These are phyloP conservation scores for Cupressus sempervirens DNA, from an alignment of 75 land plant genomes.

Conservation along the genomic window DNA sequence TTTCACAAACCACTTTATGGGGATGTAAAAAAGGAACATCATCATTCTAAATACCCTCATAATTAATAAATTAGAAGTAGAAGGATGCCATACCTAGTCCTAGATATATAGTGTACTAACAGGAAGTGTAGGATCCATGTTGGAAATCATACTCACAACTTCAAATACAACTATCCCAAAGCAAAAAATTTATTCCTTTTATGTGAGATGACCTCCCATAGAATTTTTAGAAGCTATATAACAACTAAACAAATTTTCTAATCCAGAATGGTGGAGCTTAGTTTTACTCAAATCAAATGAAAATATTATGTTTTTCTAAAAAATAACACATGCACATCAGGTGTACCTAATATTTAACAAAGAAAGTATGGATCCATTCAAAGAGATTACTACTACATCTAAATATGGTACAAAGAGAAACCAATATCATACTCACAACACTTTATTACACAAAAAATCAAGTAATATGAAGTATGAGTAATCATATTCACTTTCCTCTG, in stretches of 20 bases:
- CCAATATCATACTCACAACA: too few species aligned
- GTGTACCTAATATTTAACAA: neutral
- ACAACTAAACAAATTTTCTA: neutral
- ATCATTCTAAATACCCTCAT: too few species aligned
- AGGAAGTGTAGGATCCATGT: conserved; percentile 9
- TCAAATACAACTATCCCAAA: conserved; percentile 17
- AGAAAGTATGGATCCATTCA: too few species aligned
- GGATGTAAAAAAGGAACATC: too few species aligned
- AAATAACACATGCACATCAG: too few species aligned
- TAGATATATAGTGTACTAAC: neutral
- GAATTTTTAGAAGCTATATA: conserved; percentile 20
- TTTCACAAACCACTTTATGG: too few species aligned
- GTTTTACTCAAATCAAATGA: neutral
- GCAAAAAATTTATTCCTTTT: conserved; percentile 13
- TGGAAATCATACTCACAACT: conserved; percentile 12
- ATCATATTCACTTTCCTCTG: too few species aligned
- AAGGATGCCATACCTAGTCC: neutral
- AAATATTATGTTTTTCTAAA: neutral
- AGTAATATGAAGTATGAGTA: too few species aligned
- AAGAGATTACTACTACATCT: too few species aligned
- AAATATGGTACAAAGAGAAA: too few species aligned
- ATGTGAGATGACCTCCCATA: conserved; percentile 14
- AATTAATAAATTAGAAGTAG: neutral
- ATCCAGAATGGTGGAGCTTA: neutral
- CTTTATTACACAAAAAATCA: too few species aligned